phyloP scores from a whole-genome alignment of 148 eudicot genomes.

The Beta vulgaris region DNA sequence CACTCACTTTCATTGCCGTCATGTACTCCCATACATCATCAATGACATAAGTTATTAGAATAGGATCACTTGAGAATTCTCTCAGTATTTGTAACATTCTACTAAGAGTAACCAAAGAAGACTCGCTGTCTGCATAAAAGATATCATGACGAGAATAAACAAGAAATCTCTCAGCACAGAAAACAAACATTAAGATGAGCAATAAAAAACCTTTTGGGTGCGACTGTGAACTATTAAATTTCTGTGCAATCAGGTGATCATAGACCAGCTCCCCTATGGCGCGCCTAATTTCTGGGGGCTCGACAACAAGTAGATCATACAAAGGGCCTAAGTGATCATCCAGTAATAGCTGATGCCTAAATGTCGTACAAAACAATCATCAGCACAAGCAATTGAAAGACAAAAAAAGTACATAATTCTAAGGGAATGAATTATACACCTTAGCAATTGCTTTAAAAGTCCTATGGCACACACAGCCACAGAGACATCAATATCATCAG shows the following conservation, averaged over 20 bases:
- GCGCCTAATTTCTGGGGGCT: constrained; percentile 94
- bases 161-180: constrained; percentile 33
- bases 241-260: constrained; percentile 94
- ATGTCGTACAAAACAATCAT: constrained; percentile 26
- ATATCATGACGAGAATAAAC: constrained; percentile 4
- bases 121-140: constrained; percentile 41
- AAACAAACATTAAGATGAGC: neutral
- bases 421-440: constrained; percentile 37
- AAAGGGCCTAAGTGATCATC: constrained; percentile 92
- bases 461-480: constrained; percentile 96
- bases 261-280: constrained; percentile 94
- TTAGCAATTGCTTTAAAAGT: constrained; percentile 80
- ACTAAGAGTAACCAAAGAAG: constrained; percentile 70
- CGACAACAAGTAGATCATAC: constrained; percentile 91
- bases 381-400: constrained; percentile 19
- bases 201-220: constrained; percentile 55
- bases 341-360: constrained; percentile 83
- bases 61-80: constrained; percentile 83
- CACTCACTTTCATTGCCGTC: constrained; percentile 90
- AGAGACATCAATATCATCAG: constrained; percentile 91
- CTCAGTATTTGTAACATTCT: constrained; percentile 88
- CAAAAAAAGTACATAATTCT: neutral
- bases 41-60: constrained; percentile 81
- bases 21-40: constrained; percentile 99
- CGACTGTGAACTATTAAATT: constrained; percentile 61